Evolutionary conservation across 2,329 filamentous ascomycete species (phyloP).

Genomic region (Apiospora arundinis): DNA sequence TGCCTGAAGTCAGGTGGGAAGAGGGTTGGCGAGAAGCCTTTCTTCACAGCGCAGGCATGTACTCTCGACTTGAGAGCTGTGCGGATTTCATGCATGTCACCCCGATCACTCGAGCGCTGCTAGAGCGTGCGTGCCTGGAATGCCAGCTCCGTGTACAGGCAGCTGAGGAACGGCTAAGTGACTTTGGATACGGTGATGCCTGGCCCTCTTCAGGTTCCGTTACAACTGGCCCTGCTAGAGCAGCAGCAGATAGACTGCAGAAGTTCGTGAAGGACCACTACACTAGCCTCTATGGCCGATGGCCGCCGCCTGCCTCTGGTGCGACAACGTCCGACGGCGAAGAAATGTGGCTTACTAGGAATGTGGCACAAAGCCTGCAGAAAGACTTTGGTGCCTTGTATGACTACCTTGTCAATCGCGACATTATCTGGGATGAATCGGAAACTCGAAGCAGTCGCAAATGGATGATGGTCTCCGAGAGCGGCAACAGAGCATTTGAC

Average conservation of each 20-base stretch:
- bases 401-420: conserved; percentile 72
- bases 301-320: conserved; percentile 59
- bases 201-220: conserved; percentile 55
- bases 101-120: conserved; percentile 65
- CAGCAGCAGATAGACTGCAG: conserved; percentile 64
- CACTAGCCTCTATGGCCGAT: conserved; percentile 60
- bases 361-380: conserved; percentile 62
- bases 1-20: conserved; percentile 65
- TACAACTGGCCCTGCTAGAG: conserved; percentile 49
- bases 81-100: conserved; percentile 65
- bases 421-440: conserved; percentile 68
- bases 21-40: conserved; percentile 73
- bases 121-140: conserved; percentile 67
- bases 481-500: conserved; percentile 53
- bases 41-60: conserved; percentile 71
- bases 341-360: conserved; percentile 67
- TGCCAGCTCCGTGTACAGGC: conserved; percentile 67
- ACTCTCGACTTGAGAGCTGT: conserved; percentile 55
- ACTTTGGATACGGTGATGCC: conserved; percentile 67
- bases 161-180: conserved; percentile 65
- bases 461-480: conserved; percentile 62
- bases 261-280: conserved; percentile 68
- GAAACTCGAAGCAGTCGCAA: conserved; percentile 67
- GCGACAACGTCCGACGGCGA: conserved; percentile 44
- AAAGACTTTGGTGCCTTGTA: conserved; percentile 73